A percentile compares a stretch with the other conserved stretches of the same genome.
Evolutionary conservation across 2,329 filamentous ascomycete species (phyloP).

Genomic region (Nothopassalora personata): DNA sequence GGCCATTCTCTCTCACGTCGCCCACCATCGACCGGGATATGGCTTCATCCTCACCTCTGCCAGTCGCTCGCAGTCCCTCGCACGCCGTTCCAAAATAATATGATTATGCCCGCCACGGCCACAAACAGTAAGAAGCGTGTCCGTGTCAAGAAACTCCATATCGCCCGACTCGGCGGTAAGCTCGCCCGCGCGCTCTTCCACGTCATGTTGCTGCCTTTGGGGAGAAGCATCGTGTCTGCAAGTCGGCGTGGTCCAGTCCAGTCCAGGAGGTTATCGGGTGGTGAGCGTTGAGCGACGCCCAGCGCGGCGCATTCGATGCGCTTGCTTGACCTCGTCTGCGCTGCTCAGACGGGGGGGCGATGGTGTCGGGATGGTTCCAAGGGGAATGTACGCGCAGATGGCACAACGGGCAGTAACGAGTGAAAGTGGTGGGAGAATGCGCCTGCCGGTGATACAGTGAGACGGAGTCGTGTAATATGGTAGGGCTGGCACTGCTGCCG

Average conservation of each 20-base stretch:
- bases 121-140: slow-evolving; percentile 73
- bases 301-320: slow-evolving; percentile 3
- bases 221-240: slow-evolving; percentile 67
- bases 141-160: slow-evolving; percentile 59
- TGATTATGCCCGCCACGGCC: slow-evolving; percentile 61
- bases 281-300: slow-evolving; percentile 7
- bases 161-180: slow-evolving; percentile 69
- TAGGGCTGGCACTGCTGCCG: not conserved
- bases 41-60: slow-evolving; percentile 64
- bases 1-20: slow-evolving; percentile 2
- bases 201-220: slow-evolving; percentile 80
- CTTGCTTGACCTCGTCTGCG: not conserved
- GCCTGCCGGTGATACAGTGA: not conserved
- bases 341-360: not conserved
- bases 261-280: not conserved
- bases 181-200: slow-evolving; percentile 85
- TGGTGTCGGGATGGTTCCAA: not conserved
- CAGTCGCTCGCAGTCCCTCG: slow-evolving; percentile 76
- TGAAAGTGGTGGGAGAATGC: not conserved
- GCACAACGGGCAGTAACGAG: not conserved
- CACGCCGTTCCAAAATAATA: slow-evolving; percentile 86
- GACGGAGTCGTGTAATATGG: not conserved
- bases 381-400: not conserved
- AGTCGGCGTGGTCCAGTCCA: not conserved
- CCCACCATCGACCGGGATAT: not conserved